Percentiles rank a stretch among this genome's conserved stretches.
Evolutionary conservation across 2,329 filamentous ascomycete species (phyloP).

Genomic region (Lachnellula willkommii): DNA sequence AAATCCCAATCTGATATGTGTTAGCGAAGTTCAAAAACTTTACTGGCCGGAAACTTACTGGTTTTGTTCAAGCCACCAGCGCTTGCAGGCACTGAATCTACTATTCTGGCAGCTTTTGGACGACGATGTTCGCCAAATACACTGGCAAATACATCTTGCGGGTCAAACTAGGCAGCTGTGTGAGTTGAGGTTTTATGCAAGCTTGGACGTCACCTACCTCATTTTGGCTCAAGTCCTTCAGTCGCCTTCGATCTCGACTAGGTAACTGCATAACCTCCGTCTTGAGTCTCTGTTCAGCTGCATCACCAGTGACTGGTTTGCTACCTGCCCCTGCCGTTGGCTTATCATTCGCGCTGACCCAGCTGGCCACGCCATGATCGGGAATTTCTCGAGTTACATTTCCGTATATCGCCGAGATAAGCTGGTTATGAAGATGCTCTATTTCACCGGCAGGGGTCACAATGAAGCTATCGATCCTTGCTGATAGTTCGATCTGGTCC

Average conservation of each 20-base stretch:
- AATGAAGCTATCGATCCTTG: conserved; percentile 56
- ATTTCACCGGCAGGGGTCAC: conserved; percentile 47
- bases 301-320: conserved; percentile 61
- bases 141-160: conserved; percentile 28
- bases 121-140: conserved; percentile 33
- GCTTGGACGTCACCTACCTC: conserved; percentile 42
- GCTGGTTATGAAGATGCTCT: conserved; percentile 62
- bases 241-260: conserved; percentile 58
- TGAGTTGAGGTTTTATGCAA: neutral
- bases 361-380: conserved; percentile 61
- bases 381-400: conserved; percentile 67
- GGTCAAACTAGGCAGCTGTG: conserved; percentile 25
- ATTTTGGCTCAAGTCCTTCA: conserved; percentile 59
- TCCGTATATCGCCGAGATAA: conserved; percentile 60
- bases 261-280: conserved; percentile 66
- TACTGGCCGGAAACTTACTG: conserved; percentile 51
- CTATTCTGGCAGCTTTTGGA: conserved; percentile 37
- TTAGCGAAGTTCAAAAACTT: conserved; percentile 23
- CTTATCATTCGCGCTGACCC: conserved; percentile 69
- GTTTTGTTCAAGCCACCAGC: conserved; percentile 73
- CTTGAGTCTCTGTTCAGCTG: conserved; percentile 60
- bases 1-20: conserved; percentile 53
- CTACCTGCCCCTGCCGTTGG: conserved; percentile 50
- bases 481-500: conserved; percentile 56
- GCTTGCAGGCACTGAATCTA: conserved; percentile 60